phyloP scores from a whole-genome alignment of 2,329 filamentous ascomycete species.

The Penicillium italicum region DNA sequence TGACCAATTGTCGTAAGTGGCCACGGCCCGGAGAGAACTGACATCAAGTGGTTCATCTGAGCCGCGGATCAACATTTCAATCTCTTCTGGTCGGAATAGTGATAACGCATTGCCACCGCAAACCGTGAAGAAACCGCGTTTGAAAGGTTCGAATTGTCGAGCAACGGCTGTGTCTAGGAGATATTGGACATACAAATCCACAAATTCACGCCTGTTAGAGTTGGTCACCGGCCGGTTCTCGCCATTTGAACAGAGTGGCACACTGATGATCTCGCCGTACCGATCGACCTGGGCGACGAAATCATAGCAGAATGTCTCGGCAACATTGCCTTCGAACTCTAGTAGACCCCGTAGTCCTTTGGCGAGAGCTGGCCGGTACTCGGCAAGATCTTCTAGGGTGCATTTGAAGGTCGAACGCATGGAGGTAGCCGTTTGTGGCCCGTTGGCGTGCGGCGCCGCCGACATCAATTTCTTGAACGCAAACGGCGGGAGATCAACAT shows the following conservation, averaged over 20 bases:
- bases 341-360: conserved; percentile 71
- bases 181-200: conserved; percentile 77
- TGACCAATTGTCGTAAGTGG: conserved; percentile 78
- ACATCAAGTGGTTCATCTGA: conserved; percentile 83
- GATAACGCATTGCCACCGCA: conserved; percentile 84
- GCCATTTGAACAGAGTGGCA: conserved; percentile 71
- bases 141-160: conserved; percentile 89
- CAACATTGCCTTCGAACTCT: conserved; percentile 79
- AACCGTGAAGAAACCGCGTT: conserved; percentile 87
- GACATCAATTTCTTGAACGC: conserved; percentile 83
- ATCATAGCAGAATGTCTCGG: conserved; percentile 73
- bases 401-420: conserved; percentile 61
- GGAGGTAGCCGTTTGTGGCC: conserved; percentile 54
- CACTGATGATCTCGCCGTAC: conserved; percentile 64
- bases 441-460: conserved; percentile 63
- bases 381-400: conserved; percentile 75
- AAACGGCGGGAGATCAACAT: conserved; percentile 82
- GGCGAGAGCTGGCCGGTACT: conserved; percentile 74
- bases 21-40: conserved; percentile 67
- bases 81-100: conserved; percentile 85
- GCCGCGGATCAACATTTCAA: conserved; percentile 79
- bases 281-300: conserved; percentile 75
- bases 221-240: conserved; percentile 77
- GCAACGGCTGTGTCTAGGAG: conserved; percentile 72
- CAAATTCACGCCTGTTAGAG: conserved; percentile 76